Evolutionary conservation across 1,139 yeast species (phyloP), one percentile per base, ranked within the genome.

Genomic region (Keqinozyma sinolaborantium): DNA sequence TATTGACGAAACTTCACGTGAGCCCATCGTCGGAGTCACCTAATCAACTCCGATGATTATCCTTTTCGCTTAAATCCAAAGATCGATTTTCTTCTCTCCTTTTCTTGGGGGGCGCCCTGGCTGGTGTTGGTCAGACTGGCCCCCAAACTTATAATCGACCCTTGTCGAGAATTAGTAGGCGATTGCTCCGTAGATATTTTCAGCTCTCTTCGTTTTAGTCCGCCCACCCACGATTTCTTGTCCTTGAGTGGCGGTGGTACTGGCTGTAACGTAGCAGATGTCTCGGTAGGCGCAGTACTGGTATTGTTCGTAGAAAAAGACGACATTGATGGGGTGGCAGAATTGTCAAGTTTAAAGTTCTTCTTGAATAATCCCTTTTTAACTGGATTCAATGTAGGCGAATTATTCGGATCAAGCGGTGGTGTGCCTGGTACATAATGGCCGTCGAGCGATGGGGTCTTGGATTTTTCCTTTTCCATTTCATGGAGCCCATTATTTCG

Each of bases 191-290:
- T 42, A 9, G 39, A 50, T n/a, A 30, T 37, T 31, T 53, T 56
- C 40, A 53, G 54, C 28, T 64, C 70, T 33, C 61, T 46, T 31
- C 67, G 47, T 36, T 63, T 65, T 26, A 68, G 53, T 1, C 66
- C 66, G 0, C 66, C 69, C 4, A 64, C 67, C 73, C 73, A 66
- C 7, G 66, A 56, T 37, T 66, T 67, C 51, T 67, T 65, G 30
- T 64, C 71, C 23, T 47, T 48, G 4, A 41, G 18, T 13, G 25
- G 24, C 12, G 30, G 28, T 14, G 24, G 23, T 11, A 16, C 21
- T 13, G 28, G 29, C 6, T 21, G n/a, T 9, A 10, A 19, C 10
- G 23, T 19, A 9, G 10, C 10, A 9, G 23, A 19, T 3, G 37
- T 25, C 26, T 28, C 32, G 4, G 30, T 14, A 2, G 26, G 15